phyloP scores from a whole-genome alignment of 2,329 filamentous ascomycete species.

The Pseudopithomyces maydicus region DNA sequence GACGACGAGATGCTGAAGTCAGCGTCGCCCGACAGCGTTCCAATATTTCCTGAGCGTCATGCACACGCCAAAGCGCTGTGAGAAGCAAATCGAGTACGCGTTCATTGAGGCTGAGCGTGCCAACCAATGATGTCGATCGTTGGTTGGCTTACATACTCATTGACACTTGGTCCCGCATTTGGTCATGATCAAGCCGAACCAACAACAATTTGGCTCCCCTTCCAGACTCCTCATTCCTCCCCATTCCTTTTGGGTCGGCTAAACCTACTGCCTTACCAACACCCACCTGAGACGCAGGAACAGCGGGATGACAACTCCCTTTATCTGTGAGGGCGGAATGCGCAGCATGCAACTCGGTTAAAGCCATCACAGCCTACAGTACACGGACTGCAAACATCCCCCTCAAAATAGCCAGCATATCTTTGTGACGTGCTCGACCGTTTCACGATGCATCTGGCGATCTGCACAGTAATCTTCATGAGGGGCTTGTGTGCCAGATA shows the following conservation, averaged over 20 bases:
- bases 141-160: no score
- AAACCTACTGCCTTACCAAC: not conserved
- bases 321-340: not conserved
- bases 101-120: conserved; percentile 1
- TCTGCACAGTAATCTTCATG: conserved; percentile 3
- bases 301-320: not conserved
- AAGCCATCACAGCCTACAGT: not conserved
- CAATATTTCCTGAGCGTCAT: not conserved
- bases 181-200: no score
- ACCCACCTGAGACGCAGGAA: not conserved
- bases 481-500: not conserved
- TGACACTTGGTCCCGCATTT: not conserved
- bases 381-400: conserved; percentile 3
- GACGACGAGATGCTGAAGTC: no score
- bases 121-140: not conserved
- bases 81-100: not conserved
- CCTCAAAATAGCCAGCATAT: not conserved
- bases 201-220: no score
- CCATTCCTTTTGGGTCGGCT: not conserved
- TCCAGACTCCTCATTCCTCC: no score
- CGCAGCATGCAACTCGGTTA: not conserved
- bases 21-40: no score
- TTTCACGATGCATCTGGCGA: not conserved
- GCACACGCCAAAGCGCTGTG: not conserved
- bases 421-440: not conserved